Conservation (phyloP, 164 flowering plant genomes). For the Piper longum region DNA sequence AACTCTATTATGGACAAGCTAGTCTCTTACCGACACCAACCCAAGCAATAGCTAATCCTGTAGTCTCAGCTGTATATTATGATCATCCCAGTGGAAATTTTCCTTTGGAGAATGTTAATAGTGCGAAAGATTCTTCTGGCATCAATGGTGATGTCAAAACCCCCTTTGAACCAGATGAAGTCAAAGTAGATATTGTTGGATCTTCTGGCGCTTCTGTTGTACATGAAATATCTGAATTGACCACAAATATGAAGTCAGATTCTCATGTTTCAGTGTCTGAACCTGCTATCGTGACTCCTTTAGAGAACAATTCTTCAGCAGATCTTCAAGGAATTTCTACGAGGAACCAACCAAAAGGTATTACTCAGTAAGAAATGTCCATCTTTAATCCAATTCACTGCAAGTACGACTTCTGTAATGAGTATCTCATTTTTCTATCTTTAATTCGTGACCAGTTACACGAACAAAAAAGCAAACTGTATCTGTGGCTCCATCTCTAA, state of each 20-base stretch:
- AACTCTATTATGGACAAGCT: conserved; percentile 29
- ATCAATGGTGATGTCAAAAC: conserved; percentile 16
- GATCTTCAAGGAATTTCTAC: conserved; percentile 20
- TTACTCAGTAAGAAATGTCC: background rate
- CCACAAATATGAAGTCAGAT: conserved; percentile 8
- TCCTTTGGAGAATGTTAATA: conserved; percentile 18
- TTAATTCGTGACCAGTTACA: conserved; percentile 24
- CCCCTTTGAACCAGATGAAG: conserved; percentile 11
- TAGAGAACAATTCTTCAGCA: conserved; percentile 14
- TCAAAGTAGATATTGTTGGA: conserved; percentile 18
- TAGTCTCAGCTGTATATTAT: conserved; percentile 32
- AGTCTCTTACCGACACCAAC: conserved; percentile 25
- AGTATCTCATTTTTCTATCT: background rate
- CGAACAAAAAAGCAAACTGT: conserved; percentile 57
- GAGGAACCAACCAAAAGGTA: conserved; percentile 64
- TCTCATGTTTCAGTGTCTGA: conserved; percentile 9
- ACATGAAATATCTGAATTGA: background rate
- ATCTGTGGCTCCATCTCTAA: conserved; percentile 54
- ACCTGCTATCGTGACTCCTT: conserved; percentile 18
- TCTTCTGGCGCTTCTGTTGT: conserved; percentile 10
- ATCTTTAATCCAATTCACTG: background rate
- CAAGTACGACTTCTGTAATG: background rate
- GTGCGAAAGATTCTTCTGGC: conserved; percentile 22
- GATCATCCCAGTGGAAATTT: conserved; percentile 26
- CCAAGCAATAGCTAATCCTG: conserved; percentile 26